Percentiles rank a stretch among this genome's conserved stretches.
These are phyloP conservation scores for Gossypioides kirkii DNA, from an alignment of 345 rosid species.

Conservation along the genomic window DNA sequence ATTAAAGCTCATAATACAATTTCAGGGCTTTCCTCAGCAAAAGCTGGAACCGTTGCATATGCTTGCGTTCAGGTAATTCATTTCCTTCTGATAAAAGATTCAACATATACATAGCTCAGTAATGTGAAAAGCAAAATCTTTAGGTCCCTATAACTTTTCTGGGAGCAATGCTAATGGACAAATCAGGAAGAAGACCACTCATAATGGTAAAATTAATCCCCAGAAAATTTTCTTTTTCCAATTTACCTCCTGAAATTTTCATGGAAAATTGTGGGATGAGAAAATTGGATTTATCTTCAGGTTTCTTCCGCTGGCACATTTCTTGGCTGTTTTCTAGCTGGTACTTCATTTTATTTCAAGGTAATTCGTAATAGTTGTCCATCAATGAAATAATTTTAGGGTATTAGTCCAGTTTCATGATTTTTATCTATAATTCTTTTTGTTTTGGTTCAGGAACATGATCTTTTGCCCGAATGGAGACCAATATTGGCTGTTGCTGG, in stretches of 20 bases:
- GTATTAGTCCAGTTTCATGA: background rate
- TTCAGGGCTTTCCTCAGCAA: constrained; percentile 70
- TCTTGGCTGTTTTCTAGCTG: constrained; percentile 73
- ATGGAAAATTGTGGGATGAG: background rate
- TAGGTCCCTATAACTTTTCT: constrained; percentile 74
- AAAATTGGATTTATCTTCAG: constrained; percentile 24
- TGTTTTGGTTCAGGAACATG: constrained; percentile 40
- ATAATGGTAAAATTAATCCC: constrained; percentile 49
- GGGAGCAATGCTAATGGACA: constrained; percentile 79
- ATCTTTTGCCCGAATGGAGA: constrained; percentile 53
- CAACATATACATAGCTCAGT: background rate
- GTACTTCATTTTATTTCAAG: constrained; percentile 70
- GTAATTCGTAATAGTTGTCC: constrained; percentile 22
- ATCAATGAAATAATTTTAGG: background rate
- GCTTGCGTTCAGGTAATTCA: constrained; percentile 69
- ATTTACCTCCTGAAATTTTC: background rate
- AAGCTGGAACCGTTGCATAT: constrained; percentile 70
- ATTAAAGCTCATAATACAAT: background rate
- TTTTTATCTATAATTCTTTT: background rate
- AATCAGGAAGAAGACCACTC: constrained; percentile 83
- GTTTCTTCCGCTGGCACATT: constrained; percentile 71
- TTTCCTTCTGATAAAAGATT: background rate
- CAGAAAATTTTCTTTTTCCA: background rate
- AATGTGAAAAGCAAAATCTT: background rate
- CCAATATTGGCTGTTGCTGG: constrained; percentile 68